Percentiles rank a stretch among this genome's conserved stretches.
These are phyloP conservation scores for Metschnikowia peoriensis DNA, from an alignment of 805 yeast species.

Conservation along the genomic window DNA sequence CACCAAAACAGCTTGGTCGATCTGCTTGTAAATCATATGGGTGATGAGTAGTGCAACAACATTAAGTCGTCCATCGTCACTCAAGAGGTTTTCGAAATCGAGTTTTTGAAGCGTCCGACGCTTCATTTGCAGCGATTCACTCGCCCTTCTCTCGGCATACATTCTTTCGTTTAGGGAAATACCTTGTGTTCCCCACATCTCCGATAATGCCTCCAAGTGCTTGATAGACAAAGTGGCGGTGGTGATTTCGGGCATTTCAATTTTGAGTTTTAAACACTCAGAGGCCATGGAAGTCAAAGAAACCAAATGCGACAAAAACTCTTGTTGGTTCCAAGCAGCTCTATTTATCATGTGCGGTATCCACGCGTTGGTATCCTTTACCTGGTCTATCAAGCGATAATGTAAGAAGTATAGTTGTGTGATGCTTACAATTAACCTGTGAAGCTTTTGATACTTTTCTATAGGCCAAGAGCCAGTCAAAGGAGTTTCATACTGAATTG, in stretches of 20 bases:
- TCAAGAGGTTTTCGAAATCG: constrained; percentile 26
- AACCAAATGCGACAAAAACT: constrained; percentile 29
- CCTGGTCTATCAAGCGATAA: constrained; percentile 23
- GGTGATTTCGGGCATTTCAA: constrained; percentile 32
- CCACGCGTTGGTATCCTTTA: constrained; percentile 30
- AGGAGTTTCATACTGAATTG: constrained; percentile 30
- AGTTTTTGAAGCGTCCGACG: constrained; percentile 16
- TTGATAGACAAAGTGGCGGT: constrained; percentile 29
- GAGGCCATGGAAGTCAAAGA: constrained; percentile 31
- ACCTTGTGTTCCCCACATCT: constrained; percentile 28
- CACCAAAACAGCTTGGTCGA: constrained; percentile 29
- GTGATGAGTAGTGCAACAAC: constrained; percentile 27
- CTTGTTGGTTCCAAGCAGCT: constrained; percentile 31
- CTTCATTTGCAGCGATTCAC: constrained; percentile 10
- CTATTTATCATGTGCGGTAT: constrained; percentile 24
- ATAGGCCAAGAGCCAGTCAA: constrained; percentile 34
- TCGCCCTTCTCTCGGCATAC: constrained; percentile 14
- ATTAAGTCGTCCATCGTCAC: constrained; percentile 31
- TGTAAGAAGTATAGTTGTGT: constrained; percentile 27
- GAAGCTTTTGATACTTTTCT: constrained; percentile 24
- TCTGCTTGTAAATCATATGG: constrained; percentile 29
- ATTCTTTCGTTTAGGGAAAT: constrained; percentile 26
- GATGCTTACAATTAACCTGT: constrained; percentile 23
- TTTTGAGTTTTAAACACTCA: constrained; percentile 23
- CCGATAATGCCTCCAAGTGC: constrained; percentile 26